Conservation (phyloP, 768 basidiomycete species). For the Xerocomus brunneocitrinus region DNA sequence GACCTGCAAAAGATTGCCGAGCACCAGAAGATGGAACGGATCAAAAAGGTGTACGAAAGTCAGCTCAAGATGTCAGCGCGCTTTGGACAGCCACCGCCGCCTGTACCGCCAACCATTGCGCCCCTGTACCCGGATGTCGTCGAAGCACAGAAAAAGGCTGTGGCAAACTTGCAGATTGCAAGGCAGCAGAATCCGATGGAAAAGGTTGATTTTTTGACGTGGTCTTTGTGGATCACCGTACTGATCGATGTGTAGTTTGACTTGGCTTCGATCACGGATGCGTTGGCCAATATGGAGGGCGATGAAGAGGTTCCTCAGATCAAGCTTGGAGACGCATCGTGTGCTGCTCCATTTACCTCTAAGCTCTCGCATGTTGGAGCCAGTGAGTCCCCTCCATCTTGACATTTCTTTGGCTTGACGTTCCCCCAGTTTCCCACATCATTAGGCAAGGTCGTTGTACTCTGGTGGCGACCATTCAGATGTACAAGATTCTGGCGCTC, state of each 20-base stretch:
- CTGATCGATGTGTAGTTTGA: conserved; percentile 55
- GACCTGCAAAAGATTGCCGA: conserved; percentile 94
- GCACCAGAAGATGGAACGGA: conserved; percentile 79
- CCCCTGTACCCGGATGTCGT: conserved; percentile 89
- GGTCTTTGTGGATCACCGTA: not conserved
- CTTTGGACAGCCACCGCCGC: conserved; percentile 92
- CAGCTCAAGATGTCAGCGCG: conserved; percentile 86
- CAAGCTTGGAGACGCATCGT: conserved; percentile 98
- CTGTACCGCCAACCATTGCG: conserved; percentile 84
- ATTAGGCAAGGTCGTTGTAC: conserved; percentile 99
- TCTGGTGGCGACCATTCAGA: conserved; percentile 96
- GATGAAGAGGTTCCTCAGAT: conserved; percentile 96
- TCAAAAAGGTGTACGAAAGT: conserved; percentile 97
- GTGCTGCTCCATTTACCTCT: conserved; percentile 97
- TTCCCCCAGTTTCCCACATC: conserved; percentile 80
- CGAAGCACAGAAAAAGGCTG: conserved; percentile 79
- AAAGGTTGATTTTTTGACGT: conserved; percentile 49
- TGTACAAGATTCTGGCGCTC: conserved; percentile 98
- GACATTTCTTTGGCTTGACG: not conserved
- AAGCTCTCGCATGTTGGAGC: conserved; percentile 97
- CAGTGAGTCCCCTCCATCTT: conserved; percentile 49
- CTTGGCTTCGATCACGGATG: conserved; percentile 70
- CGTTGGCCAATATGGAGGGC: conserved; percentile 89
- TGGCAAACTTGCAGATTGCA: conserved; percentile 56
- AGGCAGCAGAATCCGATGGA: conserved; percentile 86